phyloP scores from a whole-genome alignment of 1,284 basidiomycete genomes.

The Cerioporus squamosus region DNA sequence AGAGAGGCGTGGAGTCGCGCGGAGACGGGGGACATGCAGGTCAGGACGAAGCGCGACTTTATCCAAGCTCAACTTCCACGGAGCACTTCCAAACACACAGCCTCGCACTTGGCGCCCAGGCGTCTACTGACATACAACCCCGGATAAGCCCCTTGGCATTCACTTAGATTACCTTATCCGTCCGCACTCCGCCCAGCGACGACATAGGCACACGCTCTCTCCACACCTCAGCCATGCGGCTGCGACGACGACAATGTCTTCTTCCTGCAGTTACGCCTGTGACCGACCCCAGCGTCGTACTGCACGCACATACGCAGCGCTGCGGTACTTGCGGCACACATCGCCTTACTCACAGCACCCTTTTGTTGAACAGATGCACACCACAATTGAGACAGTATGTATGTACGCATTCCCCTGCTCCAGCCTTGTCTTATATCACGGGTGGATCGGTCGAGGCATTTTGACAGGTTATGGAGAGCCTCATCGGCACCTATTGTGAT shows the following conservation, averaged over 20 bases:
- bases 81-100: neutral
- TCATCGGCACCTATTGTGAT: neutral
- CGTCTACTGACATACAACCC: neutral
- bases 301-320: neutral
- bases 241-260: neutral
- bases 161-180: neutral
- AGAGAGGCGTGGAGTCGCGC: constrained; percentile 3
- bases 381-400: neutral
- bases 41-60: neutral
- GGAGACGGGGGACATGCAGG: neutral
- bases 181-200: neutral
- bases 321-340: neutral
- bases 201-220: neutral
- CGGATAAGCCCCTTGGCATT: neutral
- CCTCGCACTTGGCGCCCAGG: neutral
- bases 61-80: neutral
- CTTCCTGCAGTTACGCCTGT: neutral
- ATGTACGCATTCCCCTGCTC: neutral
- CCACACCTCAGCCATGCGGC: neutral
- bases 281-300: no score
- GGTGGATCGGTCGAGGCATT: no score
- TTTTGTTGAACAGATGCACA: neutral
- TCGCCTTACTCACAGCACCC: neutral
- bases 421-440: neutral
- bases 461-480: no score